A percentile compares a stretch with the other conserved stretches of the same genome.
These are phyloP conservation scores for Paraconiothyrium sp. DNA, from an alignment of 2,329 filamentous ascomycete species.

Conservation along the genomic window DNA sequence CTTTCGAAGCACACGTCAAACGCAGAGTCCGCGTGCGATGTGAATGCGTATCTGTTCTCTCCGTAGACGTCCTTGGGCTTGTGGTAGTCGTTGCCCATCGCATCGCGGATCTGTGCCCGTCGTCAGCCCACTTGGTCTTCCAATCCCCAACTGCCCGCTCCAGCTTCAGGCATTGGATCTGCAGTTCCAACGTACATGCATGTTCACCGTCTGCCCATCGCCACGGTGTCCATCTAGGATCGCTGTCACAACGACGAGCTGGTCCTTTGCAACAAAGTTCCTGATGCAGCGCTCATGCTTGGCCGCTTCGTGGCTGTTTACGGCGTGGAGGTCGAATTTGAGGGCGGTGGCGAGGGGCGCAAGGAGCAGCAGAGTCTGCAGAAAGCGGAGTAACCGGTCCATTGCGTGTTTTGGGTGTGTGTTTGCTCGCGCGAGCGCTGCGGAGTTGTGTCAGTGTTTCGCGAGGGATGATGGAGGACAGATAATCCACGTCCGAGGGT, in stretches of 20 bases:
- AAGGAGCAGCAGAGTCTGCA: slow-evolving; percentile 50
- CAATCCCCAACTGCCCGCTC: too few species aligned
- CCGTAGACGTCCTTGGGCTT: slow-evolving; percentile 89
- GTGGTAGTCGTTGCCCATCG: slow-evolving; percentile 95
- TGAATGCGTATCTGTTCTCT: slow-evolving; percentile 93
- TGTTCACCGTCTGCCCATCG: slow-evolving; percentile 92
- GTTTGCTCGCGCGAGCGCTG: slow-evolving; percentile 24
- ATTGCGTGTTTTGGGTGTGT: slow-evolving; percentile 35
- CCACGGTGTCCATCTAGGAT: slow-evolving; percentile 85
- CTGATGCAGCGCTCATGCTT: slow-evolving; percentile 88
- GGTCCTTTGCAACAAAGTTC: slow-evolving; percentile 93
- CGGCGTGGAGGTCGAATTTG: slow-evolving; percentile 90
- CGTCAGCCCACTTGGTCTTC: slow-evolving; percentile 3
- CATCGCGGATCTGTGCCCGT: slow-evolving; percentile 81
- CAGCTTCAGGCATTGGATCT: too few species aligned
- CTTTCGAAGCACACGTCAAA: slow-evolving; percentile 99
- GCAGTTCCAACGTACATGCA: slow-evolving; percentile 91
- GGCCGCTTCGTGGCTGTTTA: slow-evolving; percentile 67
- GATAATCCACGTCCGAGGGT: slow-evolving; percentile 37
- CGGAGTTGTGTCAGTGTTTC: slow-evolving; percentile 8
- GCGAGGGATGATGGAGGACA: slow-evolving; percentile 38
- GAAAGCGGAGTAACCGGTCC: slow-evolving; percentile 46
- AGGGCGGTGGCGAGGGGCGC: slow-evolving; percentile 69
- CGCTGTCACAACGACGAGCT: slow-evolving; percentile 93
- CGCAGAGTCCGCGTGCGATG: slow-evolving; percentile 86